Evolutionary conservation across 441 rosid species (phyloP), one percentile per base, ranked within the genome.

Genomic region (Euphorbia corollata): DNA sequence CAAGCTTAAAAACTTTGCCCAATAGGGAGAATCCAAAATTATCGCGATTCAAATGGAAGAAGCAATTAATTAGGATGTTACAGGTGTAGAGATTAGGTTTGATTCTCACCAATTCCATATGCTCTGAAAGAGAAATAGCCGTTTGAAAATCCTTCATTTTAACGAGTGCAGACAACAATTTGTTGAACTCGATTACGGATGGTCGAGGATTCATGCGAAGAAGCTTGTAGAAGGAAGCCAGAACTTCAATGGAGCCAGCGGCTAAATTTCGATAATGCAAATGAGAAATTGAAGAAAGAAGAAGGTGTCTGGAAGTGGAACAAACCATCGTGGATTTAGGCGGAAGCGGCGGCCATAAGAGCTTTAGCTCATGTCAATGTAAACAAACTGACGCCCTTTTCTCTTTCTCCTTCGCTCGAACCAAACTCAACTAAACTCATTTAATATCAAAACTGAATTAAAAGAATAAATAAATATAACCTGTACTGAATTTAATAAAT

Each of bases 41-140:
- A 51, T 64, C 61, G 59, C 0, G 61, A 15, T 57, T 60, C 32
- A 63, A 74, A 45, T 55, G 45, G 56, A 78, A 77, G 67, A 66
- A 64, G 65, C 75, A 80, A 51, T 74, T 61, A 12, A 80, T 72
- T 9, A 72, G 38, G n/a, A 77, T 78, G 38, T 0, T 78, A n/a
- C 39, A 63, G 1, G 74, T 60, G 19, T 51, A 74, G 0, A 39
- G 27, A 73, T 50, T 2, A 45, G 7, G 30, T 12, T 53, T 24
- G 16, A 67, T 45, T 24, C 57, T 62, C 18, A 58, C 19, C 3
- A 12, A 45, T 11, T 67, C 64, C 63, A 58, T 67, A 8, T 30
- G 45, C 32, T 18, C n/a, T 7, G 56, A 51, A 4, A 51, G 19
- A 51, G 56, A 51, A n/a, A 51, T 0, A 7, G 23, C 23, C n/a